Evolutionary conservation across 495 filamentous ascomycete species (phyloP).

Genomic region (Chaetomium tenue): DNA sequence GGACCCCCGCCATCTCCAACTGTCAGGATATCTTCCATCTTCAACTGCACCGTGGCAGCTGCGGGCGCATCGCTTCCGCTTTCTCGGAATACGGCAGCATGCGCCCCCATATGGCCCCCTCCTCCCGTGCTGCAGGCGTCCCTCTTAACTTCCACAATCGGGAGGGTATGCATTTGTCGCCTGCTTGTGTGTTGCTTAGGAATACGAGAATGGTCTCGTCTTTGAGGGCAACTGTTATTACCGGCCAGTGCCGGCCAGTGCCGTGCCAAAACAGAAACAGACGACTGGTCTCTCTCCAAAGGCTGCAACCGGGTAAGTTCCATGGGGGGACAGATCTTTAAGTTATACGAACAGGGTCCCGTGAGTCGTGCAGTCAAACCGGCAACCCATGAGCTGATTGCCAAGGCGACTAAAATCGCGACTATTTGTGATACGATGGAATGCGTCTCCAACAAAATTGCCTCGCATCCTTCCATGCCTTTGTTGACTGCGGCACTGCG

Average conservation of each 20-base stretch:
- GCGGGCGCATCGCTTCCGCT: not conserved
- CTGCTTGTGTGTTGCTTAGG: not conserved
- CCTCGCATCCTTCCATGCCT: too few species aligned
- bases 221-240: not conserved
- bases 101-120: too few species aligned
- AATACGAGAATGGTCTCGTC: slow-evolving; percentile 1
- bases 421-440: slow-evolving; percentile 2
- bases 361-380: not conserved
- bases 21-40: not conserved
- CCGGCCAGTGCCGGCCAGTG: not conserved
- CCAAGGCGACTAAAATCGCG: not conserved
- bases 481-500: too few species aligned
- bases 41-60: not conserved
- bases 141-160: slow-evolving; percentile 7
- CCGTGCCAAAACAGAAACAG: not conserved
- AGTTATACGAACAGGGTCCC: slow-evolving; percentile 5
- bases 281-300: not conserved
- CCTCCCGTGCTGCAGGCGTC: not conserved
- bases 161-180: not conserved
- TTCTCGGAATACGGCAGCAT: slow-evolving; percentile 13
- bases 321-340: not conserved
- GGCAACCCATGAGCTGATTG: not conserved
- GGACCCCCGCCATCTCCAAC: too few species aligned
- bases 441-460: not conserved
- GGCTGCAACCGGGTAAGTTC: not conserved